A percentile compares a stretch with the other conserved stretches of the same genome.
phyloP scores from a whole-genome alignment of 768 basidiomycete species.

The Phanerodontia chrysosporium region DNA sequence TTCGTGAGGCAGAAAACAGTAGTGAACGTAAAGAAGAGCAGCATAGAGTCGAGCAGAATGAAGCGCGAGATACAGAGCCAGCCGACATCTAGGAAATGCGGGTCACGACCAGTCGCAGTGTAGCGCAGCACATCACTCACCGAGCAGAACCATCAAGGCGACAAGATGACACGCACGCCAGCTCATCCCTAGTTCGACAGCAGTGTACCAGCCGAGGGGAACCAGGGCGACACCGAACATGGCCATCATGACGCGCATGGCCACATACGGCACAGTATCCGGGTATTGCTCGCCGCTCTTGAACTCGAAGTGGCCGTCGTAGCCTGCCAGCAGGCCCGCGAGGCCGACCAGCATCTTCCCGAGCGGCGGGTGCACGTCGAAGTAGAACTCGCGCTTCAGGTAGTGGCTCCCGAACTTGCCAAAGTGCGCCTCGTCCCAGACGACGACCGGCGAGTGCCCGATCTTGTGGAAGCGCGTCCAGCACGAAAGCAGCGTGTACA shows the following conservation, averaged over 20 bases:
- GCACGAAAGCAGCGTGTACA: slow-evolving; percentile 92
- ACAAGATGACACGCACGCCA: slow-evolving; percentile 87
- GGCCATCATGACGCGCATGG: slow-evolving; percentile 94
- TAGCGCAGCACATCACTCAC: slow-evolving; percentile 40
- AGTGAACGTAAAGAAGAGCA: slow-evolving; percentile 98
- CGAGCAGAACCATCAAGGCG: slow-evolving; percentile 88
- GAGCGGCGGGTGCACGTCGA: slow-evolving; percentile 97
- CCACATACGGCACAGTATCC: slow-evolving; percentile 80
- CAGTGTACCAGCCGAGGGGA: slow-evolving; percentile 94
- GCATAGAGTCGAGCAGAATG: slow-evolving; percentile 96
- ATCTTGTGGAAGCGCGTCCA: slow-evolving; percentile 95
- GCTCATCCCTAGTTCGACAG: slow-evolving; percentile 90
- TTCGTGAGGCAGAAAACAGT: slow-evolving; percentile 93
- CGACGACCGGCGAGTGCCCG: slow-evolving; percentile 77
- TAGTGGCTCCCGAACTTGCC: slow-evolving; percentile 99
- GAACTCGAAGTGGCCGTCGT: slow-evolving; percentile 90
- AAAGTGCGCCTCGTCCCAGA: slow-evolving; percentile 99
- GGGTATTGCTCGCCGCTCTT: slow-evolving; percentile 89
- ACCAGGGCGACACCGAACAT: slow-evolving; percentile 94
- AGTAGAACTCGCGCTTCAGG: slow-evolving; percentile 98
- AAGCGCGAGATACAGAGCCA: slow-evolving; percentile 98
- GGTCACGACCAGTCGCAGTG: background rate
- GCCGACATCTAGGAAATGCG: slow-evolving; percentile 68
- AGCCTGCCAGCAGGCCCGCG: slow-evolving; percentile 86
- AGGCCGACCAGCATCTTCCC: slow-evolving; percentile 99